Percentiles rank a stretch among this genome's conserved stretches.
Conservation (phyloP, 225 moss, liverwort and hornwort species). For the Ulota crispa region DNA sequence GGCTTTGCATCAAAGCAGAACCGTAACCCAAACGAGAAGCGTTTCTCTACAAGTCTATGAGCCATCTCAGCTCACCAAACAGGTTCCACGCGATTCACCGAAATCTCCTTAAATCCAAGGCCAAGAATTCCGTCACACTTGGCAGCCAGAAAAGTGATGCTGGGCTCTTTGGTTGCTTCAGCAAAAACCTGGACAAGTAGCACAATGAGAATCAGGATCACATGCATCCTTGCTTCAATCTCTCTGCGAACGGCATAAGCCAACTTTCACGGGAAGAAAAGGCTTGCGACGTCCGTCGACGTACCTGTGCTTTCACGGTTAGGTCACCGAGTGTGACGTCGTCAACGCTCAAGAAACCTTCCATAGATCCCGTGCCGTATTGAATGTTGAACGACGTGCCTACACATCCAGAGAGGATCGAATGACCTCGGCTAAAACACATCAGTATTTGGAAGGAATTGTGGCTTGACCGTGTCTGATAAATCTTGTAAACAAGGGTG, state of each 20-base stretch:
- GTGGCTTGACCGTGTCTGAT: neutral
- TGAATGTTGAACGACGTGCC: conserved; percentile 30
- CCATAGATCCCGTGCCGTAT: conserved; percentile 28
- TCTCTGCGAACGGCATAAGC: neutral
- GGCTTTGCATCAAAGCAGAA: neutral
- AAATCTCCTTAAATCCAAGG: conserved; percentile 67
- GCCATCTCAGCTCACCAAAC: conserved; percentile 40
- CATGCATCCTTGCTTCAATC: neutral
- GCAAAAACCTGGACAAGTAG: conserved; percentile 53
- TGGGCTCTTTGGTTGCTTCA: conserved; percentile 72
- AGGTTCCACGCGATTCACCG: conserved; percentile 57
- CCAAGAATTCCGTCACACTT: conserved; percentile 75
- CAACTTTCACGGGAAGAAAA: neutral
- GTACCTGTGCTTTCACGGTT: conserved; percentile 38
- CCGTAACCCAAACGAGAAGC: neutral
- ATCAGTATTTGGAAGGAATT: neutral
- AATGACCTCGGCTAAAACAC: neutral
- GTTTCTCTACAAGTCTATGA: neutral
- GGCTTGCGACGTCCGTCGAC: neutral
- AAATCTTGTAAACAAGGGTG: neutral
- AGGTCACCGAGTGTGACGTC: conserved; percentile 38
- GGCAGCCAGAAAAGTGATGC: conserved; percentile 55
- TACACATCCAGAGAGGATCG: conserved; percentile 20
- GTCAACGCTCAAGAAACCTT: conserved; percentile 36
- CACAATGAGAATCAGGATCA: neutral